Evolutionary conservation across 805 yeast genomes (phyloP), one percentile per base, ranked within the genome.

Genomic region (Wickerhamiella australiensis): DNA sequence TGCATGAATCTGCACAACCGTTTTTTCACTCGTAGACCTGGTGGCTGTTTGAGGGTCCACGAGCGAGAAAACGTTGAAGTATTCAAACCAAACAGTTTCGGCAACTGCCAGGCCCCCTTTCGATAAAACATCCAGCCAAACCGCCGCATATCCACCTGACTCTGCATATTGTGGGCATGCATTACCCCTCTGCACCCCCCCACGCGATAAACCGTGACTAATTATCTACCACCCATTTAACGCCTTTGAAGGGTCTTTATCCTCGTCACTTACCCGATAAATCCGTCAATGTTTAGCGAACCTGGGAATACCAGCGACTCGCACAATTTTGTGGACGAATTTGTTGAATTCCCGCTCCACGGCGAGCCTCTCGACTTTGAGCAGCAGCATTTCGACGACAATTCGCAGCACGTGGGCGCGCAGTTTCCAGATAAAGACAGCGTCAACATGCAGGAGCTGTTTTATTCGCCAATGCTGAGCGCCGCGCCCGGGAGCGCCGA

Each of bases 371-470:
- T 29, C 15, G 42, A 37, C 42, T 25, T 33, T 17, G 13, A 26
- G 9, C 42, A 35, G 13, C 21, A 31, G 20, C 38, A 41, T 23
- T 41, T 26, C 20, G 31, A 23, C 21, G 31, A 22, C 7, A 23
- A 26, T 3, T 8, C 23, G 20, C 20, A 33, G 31, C 20, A 3
- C 23, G 15, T n/a, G 35, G 22, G 15, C 38, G 29, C 17, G 17
- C 35, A 15, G 13, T 29, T 7, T n/a, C 33, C 33, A 5, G 37
- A 25, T 5, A 22, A n/a, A 11, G 35, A 25, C 29, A 23, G 7
- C 37, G 40, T 47, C 6, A 44, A 37, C 23, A 27, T 44, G 22
- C 46, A 43, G 18, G 49, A 50, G 17, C 33, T 50, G 21, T 50
- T 50, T 31, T 38, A 45, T 26, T 45, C 49, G 36, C 49, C 52